phyloP scores from a whole-genome alignment of 495 filamentous ascomycete species.

The Xylaria nigripes region DNA sequence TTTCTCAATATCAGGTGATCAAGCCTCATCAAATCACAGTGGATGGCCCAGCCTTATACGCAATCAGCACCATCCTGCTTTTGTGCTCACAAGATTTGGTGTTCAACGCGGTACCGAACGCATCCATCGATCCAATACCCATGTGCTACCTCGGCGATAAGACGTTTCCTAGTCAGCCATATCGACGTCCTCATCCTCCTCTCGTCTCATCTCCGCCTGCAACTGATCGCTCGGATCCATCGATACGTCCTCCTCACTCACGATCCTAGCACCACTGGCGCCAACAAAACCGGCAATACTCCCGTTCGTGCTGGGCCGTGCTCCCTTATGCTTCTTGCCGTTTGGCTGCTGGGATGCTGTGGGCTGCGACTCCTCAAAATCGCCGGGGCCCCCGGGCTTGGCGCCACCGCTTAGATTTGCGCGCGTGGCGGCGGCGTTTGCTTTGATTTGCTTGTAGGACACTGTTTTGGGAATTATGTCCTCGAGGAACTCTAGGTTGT shows the following conservation, averaged over 20 bases:
- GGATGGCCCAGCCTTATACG: background rate
- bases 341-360: conserved; percentile 2
- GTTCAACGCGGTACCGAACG: too few species aligned
- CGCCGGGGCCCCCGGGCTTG: background rate
- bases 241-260: conserved; percentile 19
- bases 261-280: conserved; percentile 19
- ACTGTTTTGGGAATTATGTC: conserved; percentile 84
- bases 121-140: too few species aligned
- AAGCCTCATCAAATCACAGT: background rate
- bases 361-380: background rate
- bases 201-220: conserved; percentile 38
- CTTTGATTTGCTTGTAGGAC: conserved; percentile 72
- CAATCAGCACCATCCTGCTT: background rate
- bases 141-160: too few species aligned
- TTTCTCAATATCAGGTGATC: background rate
- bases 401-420: conserved; percentile 31
- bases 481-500: conserved; percentile 91
- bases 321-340: conserved; percentile 21
- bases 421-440: conserved; percentile 34
- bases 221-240: conserved; percentile 37
- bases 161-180: too few species aligned
- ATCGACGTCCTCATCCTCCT: conserved; percentile 43
- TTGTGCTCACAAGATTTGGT: too few species aligned
- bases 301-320: conserved; percentile 18
- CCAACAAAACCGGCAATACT: conserved; percentile 20